Base-by-base conservation (phyloP, 768 basidiomycete genomes). In the Royoungia palumana region DNA sequence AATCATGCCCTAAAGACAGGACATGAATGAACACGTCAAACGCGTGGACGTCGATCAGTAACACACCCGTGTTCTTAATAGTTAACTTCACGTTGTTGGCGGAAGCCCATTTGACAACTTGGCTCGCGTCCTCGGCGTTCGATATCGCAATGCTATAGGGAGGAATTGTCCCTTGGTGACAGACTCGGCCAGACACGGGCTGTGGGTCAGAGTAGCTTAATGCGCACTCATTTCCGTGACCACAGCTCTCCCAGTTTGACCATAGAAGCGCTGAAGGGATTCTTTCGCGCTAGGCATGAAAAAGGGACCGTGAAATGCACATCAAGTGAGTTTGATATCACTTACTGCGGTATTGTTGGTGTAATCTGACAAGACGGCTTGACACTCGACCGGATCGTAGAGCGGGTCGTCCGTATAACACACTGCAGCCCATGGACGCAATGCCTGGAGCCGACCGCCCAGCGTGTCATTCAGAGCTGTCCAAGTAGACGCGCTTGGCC, bases 231-330 rank as follows among this genome's bases (percentile, higher is more conserved):
- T 53, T 34, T 5, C 11, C 41, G 11, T 50, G 64, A 14, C 48
- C 39, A 27, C 61, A 63, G 3, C 53, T 27, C 38, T 64, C 61
- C 56, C 56, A 64, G 46, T 63, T 63, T 13, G 47, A 0, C 62
- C 54, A 63, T 14, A 63, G 36, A 10, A 64, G 54, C 4, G 62
- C 59, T 0, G 59, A 22, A 1, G 62, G 30, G 12, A 39, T 35
- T 6, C 46, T 47, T 52, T 56, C 62, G 21, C 61, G 61, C 61
- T 63, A 28, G 13, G 11, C 28, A n/a, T n/a, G n/a, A 28, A 28
- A 28, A 4, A 36, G 43, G 20, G 19, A 17, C 20, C 16, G 6
- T 7, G 21, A 19, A 17, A 11, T 30, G 35, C 46, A n/a, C n/a
- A 40, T 25, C 20, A 19, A 22, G 19, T 25, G n/a, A 10, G 5